Evolutionary conservation across 78 protist species (phyloP).

Genomic region (Dictyostelium intermedium): DNA sequence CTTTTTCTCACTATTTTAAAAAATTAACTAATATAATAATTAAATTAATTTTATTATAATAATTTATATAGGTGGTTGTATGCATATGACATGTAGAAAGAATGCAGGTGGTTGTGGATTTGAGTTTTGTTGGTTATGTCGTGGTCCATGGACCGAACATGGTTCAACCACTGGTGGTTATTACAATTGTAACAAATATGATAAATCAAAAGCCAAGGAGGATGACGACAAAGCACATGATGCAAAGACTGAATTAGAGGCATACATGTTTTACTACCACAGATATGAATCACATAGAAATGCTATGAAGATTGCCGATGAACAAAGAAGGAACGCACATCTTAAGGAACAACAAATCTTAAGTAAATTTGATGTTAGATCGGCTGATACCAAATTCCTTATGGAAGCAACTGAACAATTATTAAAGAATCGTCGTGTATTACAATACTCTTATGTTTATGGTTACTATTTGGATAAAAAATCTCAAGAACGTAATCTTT

Average conservation of each 20-base stretch:
- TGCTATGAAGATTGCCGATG: constrained; percentile 83
- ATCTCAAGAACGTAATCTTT: constrained; percentile 74
- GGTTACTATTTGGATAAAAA: constrained; percentile 83
- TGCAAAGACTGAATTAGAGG: constrained; percentile 81
- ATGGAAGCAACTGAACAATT: constrained; percentile 84
- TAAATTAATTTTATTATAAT: neutral
- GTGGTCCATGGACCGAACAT: constrained; percentile 90
- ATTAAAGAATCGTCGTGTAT: constrained; percentile 70
- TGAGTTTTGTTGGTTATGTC: constrained; percentile 88
- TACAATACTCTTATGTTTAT: constrained; percentile 85
- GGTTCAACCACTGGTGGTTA: constrained; percentile 89
- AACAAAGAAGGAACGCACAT: constrained; percentile 78
- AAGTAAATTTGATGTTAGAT: constrained; percentile 67
- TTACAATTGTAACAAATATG: constrained; percentile 88
- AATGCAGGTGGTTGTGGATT: constrained; percentile 85
- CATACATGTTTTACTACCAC: constrained; percentile 86
- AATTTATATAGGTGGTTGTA: constrained; percentile 71
- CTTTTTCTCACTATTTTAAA: neutral
- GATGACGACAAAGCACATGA: constrained; percentile 85
- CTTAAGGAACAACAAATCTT: constrained; percentile 67
- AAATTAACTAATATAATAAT: no score
- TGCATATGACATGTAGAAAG: constrained; percentile 88
- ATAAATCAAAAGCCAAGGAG: constrained; percentile 80
- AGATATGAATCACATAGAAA: constrained; percentile 81
- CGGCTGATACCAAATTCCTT: constrained; percentile 83